phyloP scores from a whole-genome alignment of 345 rosid species.

The Limnanthes douglasii region DNA sequence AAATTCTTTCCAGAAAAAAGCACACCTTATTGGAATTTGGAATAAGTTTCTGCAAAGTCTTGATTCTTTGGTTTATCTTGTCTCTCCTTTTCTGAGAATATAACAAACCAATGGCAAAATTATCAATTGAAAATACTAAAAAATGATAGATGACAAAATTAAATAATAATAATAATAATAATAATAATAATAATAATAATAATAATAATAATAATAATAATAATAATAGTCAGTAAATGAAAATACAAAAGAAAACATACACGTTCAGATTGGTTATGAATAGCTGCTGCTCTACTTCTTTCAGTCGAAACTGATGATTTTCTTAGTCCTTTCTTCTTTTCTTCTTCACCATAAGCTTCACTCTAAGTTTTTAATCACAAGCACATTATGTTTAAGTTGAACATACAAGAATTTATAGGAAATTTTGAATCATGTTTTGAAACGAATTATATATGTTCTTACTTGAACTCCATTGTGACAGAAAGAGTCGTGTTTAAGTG shows the following conservation, averaged over 20 bases:
- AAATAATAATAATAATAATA: background rate
- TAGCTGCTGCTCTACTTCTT: constrained; percentile 86
- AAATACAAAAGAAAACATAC: constrained; percentile 32
- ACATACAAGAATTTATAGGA: background rate
- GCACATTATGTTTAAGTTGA: background rate
- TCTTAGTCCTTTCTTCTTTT: constrained; percentile 22
- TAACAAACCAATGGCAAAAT: too few species aligned
- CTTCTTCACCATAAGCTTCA: constrained; percentile 23
- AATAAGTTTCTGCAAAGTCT: constrained; percentile 89
- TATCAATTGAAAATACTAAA: background rate
- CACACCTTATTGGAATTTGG: constrained; percentile 94
- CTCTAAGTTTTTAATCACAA: constrained; percentile 7
- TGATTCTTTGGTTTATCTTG: constrained; percentile 94
- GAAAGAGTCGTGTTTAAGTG: constrained; percentile 61
- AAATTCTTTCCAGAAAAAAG: background rate
- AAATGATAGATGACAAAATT: background rate
- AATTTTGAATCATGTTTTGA: background rate
- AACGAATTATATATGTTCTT: background rate
- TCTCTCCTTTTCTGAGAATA: constrained; percentile 81
- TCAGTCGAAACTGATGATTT: constrained; percentile 66
- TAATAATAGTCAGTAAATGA: background rate
- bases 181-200: background rate
- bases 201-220: background rate
- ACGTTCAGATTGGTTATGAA: constrained; percentile 96
- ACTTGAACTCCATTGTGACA: constrained; percentile 51